These are phyloP conservation scores for Lindgomyces ingoldianus DNA, from an alignment of 495 filamentous ascomycete genomes.

Conservation along the genomic window DNA sequence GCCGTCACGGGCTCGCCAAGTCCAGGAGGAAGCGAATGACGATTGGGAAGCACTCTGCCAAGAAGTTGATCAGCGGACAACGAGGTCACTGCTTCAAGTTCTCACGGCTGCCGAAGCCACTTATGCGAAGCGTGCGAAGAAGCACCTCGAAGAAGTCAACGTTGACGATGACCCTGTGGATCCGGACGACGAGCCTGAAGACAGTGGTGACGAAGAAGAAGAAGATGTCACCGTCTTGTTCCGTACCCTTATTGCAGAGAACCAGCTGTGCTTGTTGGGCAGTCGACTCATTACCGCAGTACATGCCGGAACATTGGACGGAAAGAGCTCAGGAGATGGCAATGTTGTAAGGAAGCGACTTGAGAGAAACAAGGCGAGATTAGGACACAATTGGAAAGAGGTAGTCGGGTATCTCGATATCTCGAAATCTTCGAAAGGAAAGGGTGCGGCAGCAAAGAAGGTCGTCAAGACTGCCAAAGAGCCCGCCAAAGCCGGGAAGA, in stretches of 20 bases:
- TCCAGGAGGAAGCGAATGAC: conserved; percentile 42
- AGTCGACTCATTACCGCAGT: conserved; percentile 80
- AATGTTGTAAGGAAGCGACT: conserved; percentile 60
- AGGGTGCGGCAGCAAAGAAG: conserved; percentile 40
- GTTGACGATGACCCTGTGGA: conserved; percentile 48
- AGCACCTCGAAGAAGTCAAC: conserved; percentile 67
- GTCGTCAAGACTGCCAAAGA: conserved; percentile 22
- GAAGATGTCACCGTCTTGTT: conserved; percentile 51
- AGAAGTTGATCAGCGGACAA: conserved; percentile 60
- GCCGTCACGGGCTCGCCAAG: conserved; percentile 46
- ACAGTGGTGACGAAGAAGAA: conserved; percentile 64
- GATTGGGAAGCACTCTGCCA: conserved; percentile 64
- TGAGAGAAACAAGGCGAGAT: conserved; percentile 58
- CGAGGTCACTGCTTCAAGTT: conserved; percentile 66
- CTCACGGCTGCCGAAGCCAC: conserved; percentile 72
- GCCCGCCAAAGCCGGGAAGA: conserved; percentile 48
- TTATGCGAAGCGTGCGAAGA: conserved; percentile 68
- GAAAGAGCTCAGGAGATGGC: conserved; percentile 42
- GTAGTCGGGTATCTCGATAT: conserved; percentile 74
- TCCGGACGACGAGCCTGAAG: conserved; percentile 52
- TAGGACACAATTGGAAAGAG: conserved; percentile 76
- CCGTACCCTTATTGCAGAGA: conserved; percentile 70
- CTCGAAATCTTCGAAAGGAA: conserved; percentile 50
- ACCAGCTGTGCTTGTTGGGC: conserved; percentile 79
- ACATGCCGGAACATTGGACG: conserved; percentile 70